Evolutionary conservation across 192 early-diverging fungal species (phyloP).

Genomic region (Podila clonocystis): DNA sequence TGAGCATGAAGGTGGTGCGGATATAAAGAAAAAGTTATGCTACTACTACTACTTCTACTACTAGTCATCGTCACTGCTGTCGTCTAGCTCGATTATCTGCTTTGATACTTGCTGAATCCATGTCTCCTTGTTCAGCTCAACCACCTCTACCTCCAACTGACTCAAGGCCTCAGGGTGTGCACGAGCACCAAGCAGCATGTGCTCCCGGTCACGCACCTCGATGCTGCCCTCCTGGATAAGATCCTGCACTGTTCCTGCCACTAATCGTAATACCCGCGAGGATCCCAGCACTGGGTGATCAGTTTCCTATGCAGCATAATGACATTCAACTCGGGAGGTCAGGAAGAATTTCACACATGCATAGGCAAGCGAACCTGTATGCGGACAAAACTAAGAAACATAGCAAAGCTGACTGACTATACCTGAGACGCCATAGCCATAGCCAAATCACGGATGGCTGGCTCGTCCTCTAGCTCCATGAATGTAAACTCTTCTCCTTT

Average conservation of each 20-base stretch:
- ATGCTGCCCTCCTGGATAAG: neutral
- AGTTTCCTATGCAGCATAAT: too few species aligned
- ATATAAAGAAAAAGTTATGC: too few species aligned
- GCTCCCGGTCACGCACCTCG: neutral
- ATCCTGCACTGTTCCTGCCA: neutral
- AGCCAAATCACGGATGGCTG: neutral
- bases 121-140: neutral
- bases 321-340: too few species aligned
- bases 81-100: neutral
- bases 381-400: too few species aligned
- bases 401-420: neutral
- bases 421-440: neutral
- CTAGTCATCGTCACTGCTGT: neutral
- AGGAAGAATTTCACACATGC: too few species aligned
- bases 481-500: conserved; percentile 10
- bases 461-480: conserved; percentile 15
- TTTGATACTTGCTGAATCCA: neutral
- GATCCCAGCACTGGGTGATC: neutral
- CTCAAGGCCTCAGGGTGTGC: neutral
- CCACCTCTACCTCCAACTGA: neutral
- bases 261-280: neutral
- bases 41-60: neutral
- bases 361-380: too few species aligned
- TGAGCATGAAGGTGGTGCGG: too few species aligned
- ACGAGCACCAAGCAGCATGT: neutral